Base-by-base conservation (phyloP, 192 early-diverging fungal species). In the Piromyces sp. region DNA sequence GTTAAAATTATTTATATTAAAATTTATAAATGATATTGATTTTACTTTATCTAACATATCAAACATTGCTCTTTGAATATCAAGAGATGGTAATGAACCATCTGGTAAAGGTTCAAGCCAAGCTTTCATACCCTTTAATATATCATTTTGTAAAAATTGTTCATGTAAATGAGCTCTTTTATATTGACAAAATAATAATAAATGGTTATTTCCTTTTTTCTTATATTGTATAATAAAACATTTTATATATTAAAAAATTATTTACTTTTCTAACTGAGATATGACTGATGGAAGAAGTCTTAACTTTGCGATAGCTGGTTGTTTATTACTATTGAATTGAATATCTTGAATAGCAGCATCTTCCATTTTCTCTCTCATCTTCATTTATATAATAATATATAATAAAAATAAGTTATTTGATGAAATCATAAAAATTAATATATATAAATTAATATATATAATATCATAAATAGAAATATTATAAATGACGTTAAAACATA, bases 51-150 rank as follows among this genome's bases (percentile, higher is more conserved):
- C 86, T 40, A 97, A 84, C 26, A 92, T 85, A 22, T 89, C 88
- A 40, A 97, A 85, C 89, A 97, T 91, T 30, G 91, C 89, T 80
- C 86, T 89, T 84, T 96, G 95, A 81, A 97, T 93, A 82, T 97
- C 95, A 82, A 96, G 88, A 85, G 90, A 93, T 14, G 96, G 96
- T 84, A 97, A 86, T 19, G 94, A 93, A 30, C 94, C 93, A 83
- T 97, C 95, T 30, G 92, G 91, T 28, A 96, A 85, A 28, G 96
- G 96, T 83, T 97, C 96, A 33, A 97, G 87, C 96, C 96, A 97
- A 14, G 93, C 82, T 79, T 92, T 92, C 83, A 97, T 93, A 29
- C 93, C 90, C 51, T 94, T 93, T 80, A 96, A 85, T 78, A 97
- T 92, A 84, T 93, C 90, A 84, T 94, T 94, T 30, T 97, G 95